Evolutionary conservation across 2,329 filamentous ascomycete genomes (phyloP), one percentile per base, ranked within the genome.

Genomic region (Talaromyces verruculosus): DNA sequence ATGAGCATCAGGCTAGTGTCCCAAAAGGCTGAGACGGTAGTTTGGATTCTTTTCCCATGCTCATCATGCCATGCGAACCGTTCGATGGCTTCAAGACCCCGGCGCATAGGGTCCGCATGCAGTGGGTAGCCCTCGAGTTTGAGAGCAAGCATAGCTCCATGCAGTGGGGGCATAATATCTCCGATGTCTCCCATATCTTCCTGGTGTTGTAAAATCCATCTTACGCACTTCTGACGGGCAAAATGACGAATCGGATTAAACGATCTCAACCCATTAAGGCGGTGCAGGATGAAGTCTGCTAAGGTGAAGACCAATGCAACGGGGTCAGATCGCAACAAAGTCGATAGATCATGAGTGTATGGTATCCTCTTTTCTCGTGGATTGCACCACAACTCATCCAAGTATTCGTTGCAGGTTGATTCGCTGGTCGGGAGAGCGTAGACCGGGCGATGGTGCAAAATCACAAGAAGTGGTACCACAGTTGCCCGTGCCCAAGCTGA

Each of bases 1-100:
- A 71, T 71, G 0, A 68, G 68, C 76, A 77, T 78, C 8, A 79
- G 65, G 2, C 68, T 68, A 0, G 76, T 79, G 64, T 80, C 77
- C 76, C 77, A 77, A 0, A 77, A 70, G 0, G 76, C 74, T 0
- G 73, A 74, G 1, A 74, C 66, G 35, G 66, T 69, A 3, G 71
- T 35, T 61, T 77, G 75, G 28, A 78, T 59, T 15, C 75, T 57
- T 51, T 72, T 74, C 1, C 77, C 76, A 4, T 62, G 4, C 3
- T 69, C 53, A 39, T 77, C 73, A 4, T 69, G 33, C 68, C 67
- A 70, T 0, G 69, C 63, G 45, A 76, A 74, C 0, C 66, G 61
- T 33, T 77, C 75, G 0, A 78, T 39, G 0, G 73, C 74, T 33
- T 72, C 63, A 0, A 79, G 25, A 0, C 68, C 72, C 2, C 63